A percentile compares a stretch with the other conserved stretches of the same genome.
These are phyloP conservation scores for Triglochin maritima DNA, from an alignment of 106 monocot genomes.

Conservation along the genomic window DNA sequence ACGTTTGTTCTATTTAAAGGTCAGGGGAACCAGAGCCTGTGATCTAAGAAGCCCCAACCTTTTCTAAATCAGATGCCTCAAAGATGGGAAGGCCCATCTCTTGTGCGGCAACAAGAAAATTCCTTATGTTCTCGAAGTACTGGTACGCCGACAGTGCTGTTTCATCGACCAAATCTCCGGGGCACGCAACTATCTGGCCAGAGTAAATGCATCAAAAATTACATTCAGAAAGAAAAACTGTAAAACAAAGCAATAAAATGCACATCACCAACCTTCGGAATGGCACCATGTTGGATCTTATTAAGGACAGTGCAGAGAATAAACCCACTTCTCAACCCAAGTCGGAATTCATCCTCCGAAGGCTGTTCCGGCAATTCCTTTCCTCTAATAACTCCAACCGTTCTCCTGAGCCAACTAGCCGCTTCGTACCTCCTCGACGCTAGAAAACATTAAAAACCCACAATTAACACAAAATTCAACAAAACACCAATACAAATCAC, in stretches of 20 bases:
- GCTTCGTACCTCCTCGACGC: slow-evolving; percentile 71
- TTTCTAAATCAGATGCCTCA: slow-evolving; percentile 92
- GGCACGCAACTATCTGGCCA: slow-evolving; percentile 69
- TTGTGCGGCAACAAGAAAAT: slow-evolving; percentile 74
- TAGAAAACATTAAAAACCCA: slow-evolving; percentile 8
- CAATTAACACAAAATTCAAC: neutral
- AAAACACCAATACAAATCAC: neutral
- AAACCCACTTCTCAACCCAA: slow-evolving; percentile 64
- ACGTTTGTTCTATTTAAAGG: neutral
- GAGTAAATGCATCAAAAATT: no score
- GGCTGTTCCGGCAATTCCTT: slow-evolving; percentile 82
- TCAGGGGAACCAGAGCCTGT: no score
- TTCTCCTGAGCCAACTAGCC: slow-evolving; percentile 63
- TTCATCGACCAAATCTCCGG: slow-evolving; percentile 57
- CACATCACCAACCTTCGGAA: slow-evolving; percentile 54
- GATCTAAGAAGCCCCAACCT: slow-evolving; percentile 27
- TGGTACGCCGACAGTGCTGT: slow-evolving; percentile 84
- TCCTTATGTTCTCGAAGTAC: slow-evolving; percentile 96
- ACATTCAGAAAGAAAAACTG: no score
- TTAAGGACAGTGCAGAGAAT: slow-evolving; percentile 90
- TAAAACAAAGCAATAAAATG: no score
- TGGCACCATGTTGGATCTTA: slow-evolving; percentile 61
- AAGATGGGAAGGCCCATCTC: slow-evolving; percentile 81
- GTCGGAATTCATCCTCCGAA: slow-evolving; percentile 73
- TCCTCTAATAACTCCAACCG: slow-evolving; percentile 35